phyloP scores from a whole-genome alignment of 2,329 filamentous ascomycete species.

The Coniochaeta sp. region DNA sequence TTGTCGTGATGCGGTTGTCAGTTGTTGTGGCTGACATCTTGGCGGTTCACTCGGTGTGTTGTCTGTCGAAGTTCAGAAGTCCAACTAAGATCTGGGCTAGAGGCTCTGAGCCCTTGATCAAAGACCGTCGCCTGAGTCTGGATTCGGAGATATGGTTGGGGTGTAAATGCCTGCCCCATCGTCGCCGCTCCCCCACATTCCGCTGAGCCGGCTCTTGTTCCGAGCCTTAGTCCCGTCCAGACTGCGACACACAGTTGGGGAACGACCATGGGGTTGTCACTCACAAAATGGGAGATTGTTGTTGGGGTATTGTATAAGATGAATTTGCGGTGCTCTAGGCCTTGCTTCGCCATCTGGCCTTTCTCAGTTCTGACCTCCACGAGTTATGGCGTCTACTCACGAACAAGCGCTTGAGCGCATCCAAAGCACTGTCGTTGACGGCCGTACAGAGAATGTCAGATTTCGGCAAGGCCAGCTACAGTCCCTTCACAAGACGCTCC shows the following conservation, averaged over 20 bases:
- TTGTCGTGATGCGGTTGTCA: slow-evolving; percentile 10
- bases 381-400: background rate
- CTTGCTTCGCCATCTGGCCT: background rate
- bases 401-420: slow-evolving; percentile 18
- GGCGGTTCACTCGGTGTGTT: background rate
- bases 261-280: background rate
- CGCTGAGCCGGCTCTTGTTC: background rate
- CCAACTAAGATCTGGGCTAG: no score
- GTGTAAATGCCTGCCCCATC: background rate
- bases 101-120: no score
- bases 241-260: background rate
- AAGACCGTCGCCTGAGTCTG: background rate
- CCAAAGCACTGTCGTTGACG: slow-evolving; percentile 25
- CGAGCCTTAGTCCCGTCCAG: background rate
- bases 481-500: slow-evolving; percentile 23
- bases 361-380: background rate
- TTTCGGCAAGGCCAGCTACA: slow-evolving; percentile 30
- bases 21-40: slow-evolving; percentile 16
- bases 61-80: background rate
- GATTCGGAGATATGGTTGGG: background rate
- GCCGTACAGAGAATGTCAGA: slow-evolving; percentile 25
- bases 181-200: background rate
- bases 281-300: background rate
- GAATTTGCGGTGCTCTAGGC: background rate
- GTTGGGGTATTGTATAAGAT: background rate